Evolutionary conservation across 306 rosid species (phyloP), one percentile per base, ranked within the genome.

Genomic region (Malus asiatica): DNA sequence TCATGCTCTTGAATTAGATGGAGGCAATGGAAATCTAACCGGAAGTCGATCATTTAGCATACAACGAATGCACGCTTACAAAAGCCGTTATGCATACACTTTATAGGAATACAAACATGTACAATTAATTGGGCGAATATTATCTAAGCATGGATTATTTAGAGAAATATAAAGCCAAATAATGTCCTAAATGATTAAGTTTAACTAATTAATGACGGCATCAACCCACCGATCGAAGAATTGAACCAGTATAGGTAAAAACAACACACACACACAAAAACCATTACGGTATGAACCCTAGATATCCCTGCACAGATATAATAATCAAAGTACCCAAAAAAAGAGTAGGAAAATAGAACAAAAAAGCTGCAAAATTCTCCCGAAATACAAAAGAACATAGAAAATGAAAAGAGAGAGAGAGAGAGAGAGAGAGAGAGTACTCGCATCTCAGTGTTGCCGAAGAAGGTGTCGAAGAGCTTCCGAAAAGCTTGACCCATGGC

Each of bases 361-460:
- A 33, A 33, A 33, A 65, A 33, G 45, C 25, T 71, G 11, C 10
- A 52, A 32, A 53, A 72, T 8, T 73, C 40, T 11, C 8, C 38
- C 4, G 25, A 20, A 73, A 61, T 2, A 29, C 30, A 32, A 62
- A 25, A 5, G 22, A 29, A 55, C 19, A 66, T 38, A 69, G 42
- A 10, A n/a, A 64, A 15, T n/a, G 19, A 58, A 63, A 32, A 1
- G 46, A 3, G 2, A 29, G 32, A 2, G 12, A 30, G 3, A 4
- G 3, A 77, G 51, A 64, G 23, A 25, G 55, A 65, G 76, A 68
- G 78, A 11, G 46, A 30, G 20, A 18, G 48, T 81, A 88, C 91
- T 80, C 89, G 89, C 91, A 88, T 88, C 91, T 88, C 91, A 57
- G 84, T 15, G 79, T 83, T 88, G 70, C 91, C 91, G 83, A 88